Base-by-base conservation (phyloP, 108 stramenopile species). In the Discostella pseudostelligera region DNA sequence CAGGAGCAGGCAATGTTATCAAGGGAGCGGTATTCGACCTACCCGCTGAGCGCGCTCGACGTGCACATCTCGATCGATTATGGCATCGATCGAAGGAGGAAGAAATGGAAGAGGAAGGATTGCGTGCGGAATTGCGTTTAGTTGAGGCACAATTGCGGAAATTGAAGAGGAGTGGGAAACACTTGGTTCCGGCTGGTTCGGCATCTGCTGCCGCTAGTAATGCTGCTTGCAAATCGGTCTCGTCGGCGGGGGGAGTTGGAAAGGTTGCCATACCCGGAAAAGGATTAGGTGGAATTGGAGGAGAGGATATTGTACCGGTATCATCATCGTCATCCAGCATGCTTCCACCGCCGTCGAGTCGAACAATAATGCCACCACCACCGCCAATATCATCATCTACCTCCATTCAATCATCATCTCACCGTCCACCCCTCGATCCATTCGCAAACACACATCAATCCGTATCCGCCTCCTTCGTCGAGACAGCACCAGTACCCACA, bases 31-130 rank as follows among this genome's bases (percentile, higher is more conserved):
- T 72, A 49, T 95, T 96, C 79, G 86, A 94, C 60, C 58, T 88
- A 14, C 64, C 49, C 32, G 71, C 82, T 17, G 96, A 96, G 83
- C 64, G 78, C 48, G 82, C 86, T 72, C 75, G 94, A 24, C 72
- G 94, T 20, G 42, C 58, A 6, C 81, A 88, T 60, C 56, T 91
- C 61, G 88, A 93, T 47, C 77, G 76, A 12, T 45, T 87, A 26
- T 96, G 89, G 90, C 81, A 80, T 43, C 69, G 90, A 47, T 78
- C 86, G 57, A 89, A 91, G 64, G 91, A 84, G 39, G 91, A 96
- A 51, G 94, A 93, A 72, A 46, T 29, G 22, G 91, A 93, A 61
- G 94, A 93, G 62, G 59, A 72, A 20, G 63, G 56, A 39, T 62
- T 96, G 13, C 81, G 90, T 13, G 85, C 84, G 22, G 94, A 96